Evolutionary conservation across 176 grass and related monocot species (phyloP).

Genomic region (Urochloa ruziziensis): DNA sequence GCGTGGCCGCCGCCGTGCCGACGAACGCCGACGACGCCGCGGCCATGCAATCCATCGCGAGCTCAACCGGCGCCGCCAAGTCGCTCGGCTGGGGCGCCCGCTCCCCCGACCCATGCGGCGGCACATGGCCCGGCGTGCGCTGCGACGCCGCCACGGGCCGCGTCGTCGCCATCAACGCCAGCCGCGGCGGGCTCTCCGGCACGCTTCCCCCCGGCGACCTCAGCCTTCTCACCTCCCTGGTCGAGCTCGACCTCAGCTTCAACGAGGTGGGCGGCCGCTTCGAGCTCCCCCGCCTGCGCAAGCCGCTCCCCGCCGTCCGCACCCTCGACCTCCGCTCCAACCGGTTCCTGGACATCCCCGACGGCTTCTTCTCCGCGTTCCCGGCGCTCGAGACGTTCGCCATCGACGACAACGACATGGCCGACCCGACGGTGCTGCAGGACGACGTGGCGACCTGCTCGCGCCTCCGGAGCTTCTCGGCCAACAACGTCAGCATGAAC

Average conservation of each 20-base stretch:
- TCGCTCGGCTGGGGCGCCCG: no score
- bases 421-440: no score
- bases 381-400: neutral
- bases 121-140: neutral
- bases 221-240: neutral
- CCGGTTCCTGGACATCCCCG: no score
- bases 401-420: slow-evolving; percentile 11
- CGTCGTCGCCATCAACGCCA: slow-evolving; percentile 4
- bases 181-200: neutral
- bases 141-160: neutral
- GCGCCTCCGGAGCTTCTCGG: no score
- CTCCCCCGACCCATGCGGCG: no score
- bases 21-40: no score
- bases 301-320: neutral
- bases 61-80: no score
- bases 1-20: neutral
- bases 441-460: no score
- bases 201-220: neutral
- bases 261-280: neutral
- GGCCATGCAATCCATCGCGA: no score
- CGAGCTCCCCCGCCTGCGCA: neutral
- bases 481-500: no score
- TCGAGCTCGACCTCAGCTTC: slow-evolving; percentile 10
- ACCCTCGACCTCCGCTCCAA: neutral
- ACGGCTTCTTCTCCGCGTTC: neutral